These are phyloP conservation scores for Ophiocordyceps camponoti-rufipedis DNA, from an alignment of 2,329 filamentous ascomycete genomes.

Conservation along the genomic window DNA sequence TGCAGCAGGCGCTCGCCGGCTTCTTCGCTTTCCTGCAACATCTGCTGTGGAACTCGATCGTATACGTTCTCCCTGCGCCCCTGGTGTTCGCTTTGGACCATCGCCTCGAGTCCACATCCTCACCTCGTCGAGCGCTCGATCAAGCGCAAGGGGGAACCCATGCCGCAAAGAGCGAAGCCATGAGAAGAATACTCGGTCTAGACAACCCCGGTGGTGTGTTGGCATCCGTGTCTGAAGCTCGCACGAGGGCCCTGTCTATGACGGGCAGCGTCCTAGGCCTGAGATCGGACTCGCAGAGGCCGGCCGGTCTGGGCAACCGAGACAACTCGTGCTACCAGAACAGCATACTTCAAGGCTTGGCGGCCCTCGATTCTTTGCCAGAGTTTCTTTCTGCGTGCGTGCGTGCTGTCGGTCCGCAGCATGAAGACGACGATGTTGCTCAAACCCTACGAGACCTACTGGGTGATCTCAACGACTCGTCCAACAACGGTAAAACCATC, in stretches of 20 bases:
- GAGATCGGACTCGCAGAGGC: slow-evolving; percentile 24
- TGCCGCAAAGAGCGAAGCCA: slow-evolving; percentile 44
- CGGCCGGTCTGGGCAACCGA: slow-evolving; percentile 65
- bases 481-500: slow-evolving; percentile 56
- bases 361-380: slow-evolving; percentile 53
- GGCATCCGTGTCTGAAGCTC: slow-evolving; percentile 36
- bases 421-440: slow-evolving; percentile 17
- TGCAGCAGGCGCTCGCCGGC: slow-evolving; percentile 12
- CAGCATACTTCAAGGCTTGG: slow-evolving; percentile 73
- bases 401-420: slow-evolving; percentile 8
- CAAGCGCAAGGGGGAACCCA: slow-evolving; percentile 21
- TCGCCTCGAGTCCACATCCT: slow-evolving; percentile 30
- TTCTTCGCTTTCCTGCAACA: slow-evolving; percentile 13
- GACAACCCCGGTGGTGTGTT: slow-evolving; percentile 34
- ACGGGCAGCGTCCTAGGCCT: slow-evolving; percentile 23
- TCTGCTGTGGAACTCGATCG: slow-evolving; percentile 41
- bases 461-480: slow-evolving; percentile 46
- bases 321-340: slow-evolving; percentile 98
- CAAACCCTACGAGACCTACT: slow-evolving; percentile 46
- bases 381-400: slow-evolving; percentile 40
- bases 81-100: slow-evolving; percentile 38
- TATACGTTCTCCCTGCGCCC: slow-evolving; percentile 35
- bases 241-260: slow-evolving; percentile 36
- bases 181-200: slow-evolving; percentile 44
- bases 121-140: slow-evolving; percentile 17